Evolutionary conservation across 140 eudicot species (phyloP), one percentile per base, ranked within the genome.

Genomic region (Stevia rebaudiana): DNA sequence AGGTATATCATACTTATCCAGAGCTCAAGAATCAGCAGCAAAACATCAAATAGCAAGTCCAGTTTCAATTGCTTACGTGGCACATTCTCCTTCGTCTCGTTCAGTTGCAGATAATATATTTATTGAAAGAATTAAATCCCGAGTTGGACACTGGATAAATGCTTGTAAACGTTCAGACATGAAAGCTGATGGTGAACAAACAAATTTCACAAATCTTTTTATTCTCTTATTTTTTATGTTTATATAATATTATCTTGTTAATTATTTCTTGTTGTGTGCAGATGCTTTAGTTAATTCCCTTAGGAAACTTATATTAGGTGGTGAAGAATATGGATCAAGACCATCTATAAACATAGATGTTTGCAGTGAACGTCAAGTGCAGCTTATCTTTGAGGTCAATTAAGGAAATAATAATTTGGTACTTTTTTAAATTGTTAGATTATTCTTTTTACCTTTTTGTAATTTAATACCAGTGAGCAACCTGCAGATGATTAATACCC

Each of bases 311-410:
- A 61, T 87, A 44, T 48, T 82, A 56, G 94, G 89, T 63, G 72
- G 77, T 73, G 88, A 83, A 56, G 65, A 70, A 25, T 78, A 81
- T 78, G 95, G 95, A 56, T 88, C 95, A 10, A 81, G 98, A 69
- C 92, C 96, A 30, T 81, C 87, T 75, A 58, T 92, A 63, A 81
- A 59, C 30, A 81, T 92, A 77, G 96, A 88, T 69, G 92, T 92
- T 50, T 88, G 96, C 80, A 92, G 98, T 66, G 96, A 92, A 76
- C 94, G 89, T 46, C 98, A 92, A 85, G 95, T 81, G 78, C 92
- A 83, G 69, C 98, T 92, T 61, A 85, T 70, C 16, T 66, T 84
- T 31, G 94, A 81, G 89, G 98, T 87, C 74, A 58, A 48, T 54
- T 47, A 52, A 37, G 52, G 30, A 12, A 28, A 80, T 44, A 19